These are phyloP conservation scores for Cryptococcus sp. DNA, from an alignment of 1,284 basidiomycete genomes.

Conservation along the genomic window DNA sequence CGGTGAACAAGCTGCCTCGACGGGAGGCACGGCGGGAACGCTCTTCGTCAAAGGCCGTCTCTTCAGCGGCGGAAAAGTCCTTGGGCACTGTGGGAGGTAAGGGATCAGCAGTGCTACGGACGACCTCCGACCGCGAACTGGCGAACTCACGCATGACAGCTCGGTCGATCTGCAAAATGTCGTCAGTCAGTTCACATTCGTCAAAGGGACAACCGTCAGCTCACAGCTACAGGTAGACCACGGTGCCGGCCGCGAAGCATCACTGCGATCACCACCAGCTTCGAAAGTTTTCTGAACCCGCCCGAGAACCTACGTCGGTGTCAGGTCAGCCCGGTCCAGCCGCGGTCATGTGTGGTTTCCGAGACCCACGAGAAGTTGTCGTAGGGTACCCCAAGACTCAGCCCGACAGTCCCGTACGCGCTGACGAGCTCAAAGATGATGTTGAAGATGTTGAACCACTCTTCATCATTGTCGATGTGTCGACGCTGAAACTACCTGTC, in stretches of 20 bases:
- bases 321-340: background rate
- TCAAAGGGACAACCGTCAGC: constrained; percentile 30
- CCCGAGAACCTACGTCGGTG: constrained; percentile 64
- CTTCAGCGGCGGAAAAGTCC: constrained; percentile 44
- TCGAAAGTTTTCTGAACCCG: constrained; percentile 73
- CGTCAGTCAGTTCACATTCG: background rate
- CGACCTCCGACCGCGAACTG: background rate
- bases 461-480: constrained; percentile 57
- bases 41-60: constrained; percentile 39
- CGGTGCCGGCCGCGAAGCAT: constrained; percentile 94
- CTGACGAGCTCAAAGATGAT: constrained; percentile 63
- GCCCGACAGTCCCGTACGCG: constrained; percentile 85
- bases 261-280: constrained; percentile 76
- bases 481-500: constrained; percentile 52
- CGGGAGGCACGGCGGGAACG: constrained; percentile 34
- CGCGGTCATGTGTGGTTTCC: background rate
- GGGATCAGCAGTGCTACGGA: background rate
- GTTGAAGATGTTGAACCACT: constrained; percentile 76
- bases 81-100: constrained; percentile 32
- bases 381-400: constrained; percentile 70
- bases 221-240: constrained; percentile 85
- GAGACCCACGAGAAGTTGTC: constrained; percentile 51
- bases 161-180: constrained; percentile 40
- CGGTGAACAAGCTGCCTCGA: constrained; percentile 16
- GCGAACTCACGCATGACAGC: constrained; percentile 44